Base-by-base conservation (phyloP, 2,329 filamentous ascomycete genomes). In the Chaetoscypha palmicola region DNA sequence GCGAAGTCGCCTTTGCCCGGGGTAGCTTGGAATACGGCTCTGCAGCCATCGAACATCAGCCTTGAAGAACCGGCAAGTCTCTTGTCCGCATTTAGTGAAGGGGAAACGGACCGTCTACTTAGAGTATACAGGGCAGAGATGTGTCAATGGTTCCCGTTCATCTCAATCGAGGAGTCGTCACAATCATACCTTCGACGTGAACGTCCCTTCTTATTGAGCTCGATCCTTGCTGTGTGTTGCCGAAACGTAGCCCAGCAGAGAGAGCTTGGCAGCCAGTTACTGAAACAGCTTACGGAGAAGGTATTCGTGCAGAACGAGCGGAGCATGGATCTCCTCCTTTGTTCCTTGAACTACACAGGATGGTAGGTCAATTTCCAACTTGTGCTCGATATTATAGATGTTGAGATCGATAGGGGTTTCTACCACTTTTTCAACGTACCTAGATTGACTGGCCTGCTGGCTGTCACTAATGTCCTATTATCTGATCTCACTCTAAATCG, bases 141-240 rank as follows among this genome's bases (percentile, higher is more conserved):
- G 43, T 38, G 24, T 16, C 41, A 37, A 10, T 48, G 43, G 14
- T 57, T 52, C 34, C 53, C 55, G 3, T 57, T 57, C 42, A 46
- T 55, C 8, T 39, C 35, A n/a, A 44, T 56, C 5, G 32, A 47
- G 3, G 17, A 52, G 17, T 41, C 30, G 10, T 9, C 41, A 1
- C 31, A 40, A 10, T 45, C 42, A 24, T 20, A 44, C 3, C 39
- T 57, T 20, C 43, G 43, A 9, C 21, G 37, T 21, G 37, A 49
- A 16, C 34, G 43, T 4, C 55, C 55, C 5, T 50, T 53, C n/a
- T 32, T 55, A 2, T 46, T 43, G n/a, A 48, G 43, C n/a, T 44
- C 52, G 5, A 35, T 58, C 2, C 38, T 52, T 21, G 52, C 55
- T 20, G 38, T 51, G 7, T 28, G 47, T 9, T 43, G 38, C 10